Evolutionary conservation across 208 protist species (phyloP).

Genomic region (Leishmania turanica): DNA sequence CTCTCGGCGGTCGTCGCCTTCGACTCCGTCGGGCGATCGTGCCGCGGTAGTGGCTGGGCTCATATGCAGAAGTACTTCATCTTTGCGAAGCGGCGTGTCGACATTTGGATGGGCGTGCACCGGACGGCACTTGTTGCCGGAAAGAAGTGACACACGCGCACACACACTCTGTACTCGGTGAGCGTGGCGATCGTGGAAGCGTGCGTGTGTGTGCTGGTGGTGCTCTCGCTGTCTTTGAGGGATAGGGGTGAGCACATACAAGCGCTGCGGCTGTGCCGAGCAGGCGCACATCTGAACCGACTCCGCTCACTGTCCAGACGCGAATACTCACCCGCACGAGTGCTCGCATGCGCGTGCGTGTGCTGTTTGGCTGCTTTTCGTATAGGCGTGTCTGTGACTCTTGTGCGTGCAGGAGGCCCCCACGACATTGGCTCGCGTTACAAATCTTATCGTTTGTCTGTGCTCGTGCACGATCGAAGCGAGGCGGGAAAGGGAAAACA

Average conservation of each 20-base stretch:
- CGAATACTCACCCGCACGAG: background rate
- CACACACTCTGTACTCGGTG: background rate
- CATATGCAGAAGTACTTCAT: constrained; percentile 87
- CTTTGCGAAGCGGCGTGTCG: constrained; percentile 61
- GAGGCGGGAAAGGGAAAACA: background rate
- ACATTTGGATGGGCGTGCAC: constrained; percentile 66
- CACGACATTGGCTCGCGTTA: background rate
- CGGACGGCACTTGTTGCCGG: constrained; percentile 42
- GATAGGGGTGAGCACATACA: background rate
- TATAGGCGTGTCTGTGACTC: background rate
- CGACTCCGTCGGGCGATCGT: constrained; percentile 44
- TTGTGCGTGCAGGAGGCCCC: background rate
- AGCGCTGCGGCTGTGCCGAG: background rate
- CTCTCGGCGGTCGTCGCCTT: constrained; percentile 38
- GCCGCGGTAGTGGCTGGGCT: constrained; percentile 66
- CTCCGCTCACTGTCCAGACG: background rate
- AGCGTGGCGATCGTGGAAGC: background rate
- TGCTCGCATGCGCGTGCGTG: background rate
- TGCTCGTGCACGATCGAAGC: background rate
- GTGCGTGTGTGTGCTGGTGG: background rate
- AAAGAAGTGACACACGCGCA: constrained; percentile 22
- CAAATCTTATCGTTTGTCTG: background rate
- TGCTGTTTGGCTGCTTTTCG: background rate
- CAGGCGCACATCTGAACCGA: background rate
- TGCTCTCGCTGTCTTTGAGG: background rate